Evolutionary conservation across 331 rosid genomes (phyloP).

Genomic region (Malus hybrid): DNA sequence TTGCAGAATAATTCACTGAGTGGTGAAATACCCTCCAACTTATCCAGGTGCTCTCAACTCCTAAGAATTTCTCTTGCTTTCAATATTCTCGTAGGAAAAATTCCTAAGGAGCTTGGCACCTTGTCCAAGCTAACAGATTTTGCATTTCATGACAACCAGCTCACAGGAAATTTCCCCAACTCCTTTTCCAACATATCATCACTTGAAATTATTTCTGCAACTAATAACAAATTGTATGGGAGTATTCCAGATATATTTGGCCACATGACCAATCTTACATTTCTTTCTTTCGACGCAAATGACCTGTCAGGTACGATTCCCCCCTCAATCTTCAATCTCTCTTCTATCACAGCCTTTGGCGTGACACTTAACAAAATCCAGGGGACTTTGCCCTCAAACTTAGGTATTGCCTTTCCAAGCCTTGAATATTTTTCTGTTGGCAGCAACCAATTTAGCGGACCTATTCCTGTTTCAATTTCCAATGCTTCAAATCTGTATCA

Average conservation of each 20-base stretch:
- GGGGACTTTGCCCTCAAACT: neutral
- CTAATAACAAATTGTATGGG: neutral
- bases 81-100: neutral
- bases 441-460: neutral
- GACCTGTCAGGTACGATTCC: neutral
- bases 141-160: neutral
- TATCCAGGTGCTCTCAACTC: neutral
- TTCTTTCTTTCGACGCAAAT: neutral
- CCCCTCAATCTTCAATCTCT: neutral
- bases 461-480: neutral
- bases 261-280: neutral
- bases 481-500: neutral
- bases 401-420: neutral
- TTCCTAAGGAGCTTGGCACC: neutral
- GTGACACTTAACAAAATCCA: neutral
- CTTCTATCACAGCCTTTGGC: neutral
- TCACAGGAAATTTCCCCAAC: neutral
- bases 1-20: neutral
- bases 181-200: neutral
- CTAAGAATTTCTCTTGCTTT: neutral
- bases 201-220: neutral
- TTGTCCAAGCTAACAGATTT: neutral
- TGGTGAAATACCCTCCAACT: neutral
- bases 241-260: neutral
- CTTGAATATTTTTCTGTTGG: accelerated